These are phyloP conservation scores for Fragilariopsis cylindrus DNA, from an alignment of 108 stramenopile species.

Conservation along the genomic window DNA sequence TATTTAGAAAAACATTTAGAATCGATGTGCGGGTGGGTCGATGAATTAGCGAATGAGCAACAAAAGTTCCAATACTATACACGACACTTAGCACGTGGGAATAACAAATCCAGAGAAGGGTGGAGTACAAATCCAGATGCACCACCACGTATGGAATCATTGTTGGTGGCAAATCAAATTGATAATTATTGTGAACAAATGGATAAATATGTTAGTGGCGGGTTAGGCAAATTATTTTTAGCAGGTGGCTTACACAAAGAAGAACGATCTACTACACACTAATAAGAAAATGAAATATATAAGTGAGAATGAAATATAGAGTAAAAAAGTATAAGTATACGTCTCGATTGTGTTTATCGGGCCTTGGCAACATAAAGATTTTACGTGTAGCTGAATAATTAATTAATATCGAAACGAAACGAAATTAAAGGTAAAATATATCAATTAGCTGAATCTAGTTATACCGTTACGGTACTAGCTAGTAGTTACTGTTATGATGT, in stretches of 20 bases:
- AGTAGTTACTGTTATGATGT: too few relatives aligned
- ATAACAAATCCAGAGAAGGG: conserved; percentile 53
- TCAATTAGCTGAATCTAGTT: too few relatives aligned
- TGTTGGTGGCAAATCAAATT: conserved; percentile 93
- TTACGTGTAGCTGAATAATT: neutral
- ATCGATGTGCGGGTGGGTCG: conserved; percentile 93
- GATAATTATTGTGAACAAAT: conserved; percentile 92
- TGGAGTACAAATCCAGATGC: conserved; percentile 68
- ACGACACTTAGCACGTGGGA: conserved; percentile 55
- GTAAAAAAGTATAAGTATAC: neutral
- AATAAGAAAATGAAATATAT: neutral
- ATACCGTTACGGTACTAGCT: too few relatives aligned
- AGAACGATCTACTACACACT: conserved; percentile 25
- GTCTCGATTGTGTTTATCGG: neutral
- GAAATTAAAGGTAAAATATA: neutral
- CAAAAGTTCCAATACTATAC: conserved; percentile 86
- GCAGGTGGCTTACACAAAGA: conserved; percentile 86
- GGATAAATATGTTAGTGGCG: conserved; percentile 82
- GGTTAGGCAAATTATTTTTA: conserved; percentile 90
- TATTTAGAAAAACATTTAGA: conserved; percentile 96
- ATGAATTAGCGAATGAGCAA: conserved; percentile 92
- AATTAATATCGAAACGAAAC: neutral
- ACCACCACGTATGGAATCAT: conserved; percentile 85
- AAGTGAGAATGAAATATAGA: neutral
- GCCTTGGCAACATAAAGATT: neutral